Evolutionary conservation across 1,139 yeast species (phyloP).

Genomic region (Suhomyces kunorum): DNA sequence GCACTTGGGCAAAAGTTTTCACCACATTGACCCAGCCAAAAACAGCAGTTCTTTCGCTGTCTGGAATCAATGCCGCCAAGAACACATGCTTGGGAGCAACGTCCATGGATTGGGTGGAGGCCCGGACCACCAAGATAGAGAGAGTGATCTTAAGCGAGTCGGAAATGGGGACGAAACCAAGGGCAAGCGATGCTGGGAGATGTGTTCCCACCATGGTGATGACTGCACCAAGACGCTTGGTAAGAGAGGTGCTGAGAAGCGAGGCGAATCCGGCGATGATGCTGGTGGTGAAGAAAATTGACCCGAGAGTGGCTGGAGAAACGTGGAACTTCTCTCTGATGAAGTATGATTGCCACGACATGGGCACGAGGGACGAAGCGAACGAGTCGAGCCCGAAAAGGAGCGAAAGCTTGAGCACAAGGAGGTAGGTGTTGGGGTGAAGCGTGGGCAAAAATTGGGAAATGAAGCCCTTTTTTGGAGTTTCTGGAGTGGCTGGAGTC

Average conservation of each 20-base stretch:
- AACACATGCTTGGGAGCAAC: constrained; percentile 49
- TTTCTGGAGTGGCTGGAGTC: not conserved
- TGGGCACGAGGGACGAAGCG: constrained; percentile 46
- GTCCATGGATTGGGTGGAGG: constrained; percentile 46
- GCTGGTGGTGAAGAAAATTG: constrained; percentile 42
- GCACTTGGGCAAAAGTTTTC: constrained; percentile 39
- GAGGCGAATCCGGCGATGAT: constrained; percentile 44
- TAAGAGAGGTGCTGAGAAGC: constrained; percentile 42
- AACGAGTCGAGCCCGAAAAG: constrained; percentile 46
- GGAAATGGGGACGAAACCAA: constrained; percentile 41
- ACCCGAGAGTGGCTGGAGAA: constrained; percentile 37
- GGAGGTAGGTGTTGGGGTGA: constrained; percentile 17
- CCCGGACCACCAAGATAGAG: constrained; percentile 33
- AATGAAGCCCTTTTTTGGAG: constrained; percentile 11
- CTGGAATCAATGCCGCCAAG: constrained; percentile 39
- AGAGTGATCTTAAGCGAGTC: constrained; percentile 31
- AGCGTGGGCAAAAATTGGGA: constrained; percentile 24
- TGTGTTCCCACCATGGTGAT: constrained; percentile 48
- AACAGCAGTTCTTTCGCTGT: constrained; percentile 39
- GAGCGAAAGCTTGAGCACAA: constrained; percentile 36
- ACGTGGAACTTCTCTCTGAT: constrained; percentile 38
- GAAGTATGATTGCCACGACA: constrained; percentile 47
- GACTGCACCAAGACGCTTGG: constrained; percentile 46
- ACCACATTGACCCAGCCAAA: constrained; percentile 46
- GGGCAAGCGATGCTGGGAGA: constrained; percentile 43